A percentile compares a stretch with the other conserved stretches of the same genome.
Conservation (phyloP, 164 flowering plant genomes). For the Vitis cinerea region DNA sequence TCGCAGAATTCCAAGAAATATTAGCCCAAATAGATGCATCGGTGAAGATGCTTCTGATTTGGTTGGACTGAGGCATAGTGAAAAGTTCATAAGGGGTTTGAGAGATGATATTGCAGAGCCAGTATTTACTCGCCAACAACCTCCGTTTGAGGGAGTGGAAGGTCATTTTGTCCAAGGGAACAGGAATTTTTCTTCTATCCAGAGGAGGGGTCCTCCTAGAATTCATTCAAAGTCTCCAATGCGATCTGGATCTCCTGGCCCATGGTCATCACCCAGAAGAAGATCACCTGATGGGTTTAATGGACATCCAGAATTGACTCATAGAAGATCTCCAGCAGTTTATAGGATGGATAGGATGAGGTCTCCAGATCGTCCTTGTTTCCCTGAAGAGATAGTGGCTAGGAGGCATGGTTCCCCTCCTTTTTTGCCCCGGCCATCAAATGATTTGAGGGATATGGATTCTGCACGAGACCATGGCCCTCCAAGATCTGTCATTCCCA, state of each 20-base stretch:
- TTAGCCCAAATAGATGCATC: constrained; percentile 43
- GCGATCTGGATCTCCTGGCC: constrained; percentile 50
- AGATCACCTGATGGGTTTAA: constrained; percentile 53
- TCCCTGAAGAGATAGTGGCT: constrained; percentile 34
- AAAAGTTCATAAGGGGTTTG: constrained; percentile 44
- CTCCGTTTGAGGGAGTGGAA: constrained; percentile 39
- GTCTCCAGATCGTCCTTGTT: constrained; percentile 50
- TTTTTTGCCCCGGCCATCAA: constrained; percentile 24
- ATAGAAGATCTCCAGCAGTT: constrained; percentile 44
- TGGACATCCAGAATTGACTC: constrained; percentile 40
- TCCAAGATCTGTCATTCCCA: constrained; percentile 32
- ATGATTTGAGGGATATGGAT: constrained; percentile 49
- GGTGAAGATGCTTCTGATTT: constrained; percentile 36
- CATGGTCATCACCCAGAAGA: constrained; percentile 60
- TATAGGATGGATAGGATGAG: constrained; percentile 50
- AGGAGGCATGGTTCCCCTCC: constrained; percentile 53
- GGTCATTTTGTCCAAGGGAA: constrained; percentile 39
- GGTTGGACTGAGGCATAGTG: constrained; percentile 38
- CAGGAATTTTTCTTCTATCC: constrained; percentile 42
- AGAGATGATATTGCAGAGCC: constrained; percentile 40
- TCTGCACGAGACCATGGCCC: constrained; percentile 39
- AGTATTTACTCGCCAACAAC: constrained; percentile 37
- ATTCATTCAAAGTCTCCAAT: constrained; percentile 62
- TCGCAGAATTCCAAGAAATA: constrained; percentile 42
- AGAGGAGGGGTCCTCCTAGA: constrained; percentile 37